Percentiles rank a stretch among this genome's conserved stretches.
These are phyloP conservation scores for Penicillium argentinense DNA, from an alignment of 495 filamentous ascomycete genomes.

Conservation along the genomic window DNA sequence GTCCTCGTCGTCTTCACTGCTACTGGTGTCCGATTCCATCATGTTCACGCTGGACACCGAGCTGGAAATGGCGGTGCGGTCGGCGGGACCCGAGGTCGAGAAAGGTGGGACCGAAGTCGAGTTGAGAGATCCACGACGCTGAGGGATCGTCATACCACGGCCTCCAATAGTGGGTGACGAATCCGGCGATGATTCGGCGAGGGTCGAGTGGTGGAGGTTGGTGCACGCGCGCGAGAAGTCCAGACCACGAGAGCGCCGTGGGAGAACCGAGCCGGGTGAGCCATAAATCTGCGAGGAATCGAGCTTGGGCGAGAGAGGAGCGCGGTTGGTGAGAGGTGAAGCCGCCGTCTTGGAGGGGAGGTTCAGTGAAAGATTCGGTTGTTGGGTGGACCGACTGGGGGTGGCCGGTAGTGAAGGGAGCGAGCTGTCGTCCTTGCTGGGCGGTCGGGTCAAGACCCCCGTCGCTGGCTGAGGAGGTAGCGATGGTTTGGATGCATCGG, in stretches of 20 bases:
- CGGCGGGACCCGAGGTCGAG: slow-evolving; percentile 49
- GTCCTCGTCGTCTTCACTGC: slow-evolving; percentile 73
- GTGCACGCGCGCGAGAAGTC: slow-evolving; percentile 95
- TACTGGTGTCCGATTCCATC: slow-evolving; percentile 73
- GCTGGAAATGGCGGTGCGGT: slow-evolving; percentile 74
- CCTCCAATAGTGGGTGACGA: slow-evolving; percentile 86
- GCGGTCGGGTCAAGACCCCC: slow-evolving; percentile 29
- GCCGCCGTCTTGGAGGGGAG: slow-evolving; percentile 59
- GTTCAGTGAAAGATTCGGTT: slow-evolving; percentile 69
- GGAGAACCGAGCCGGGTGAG: slow-evolving; percentile 79
- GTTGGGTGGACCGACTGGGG: slow-evolving; percentile 60
- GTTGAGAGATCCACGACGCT: slow-evolving; percentile 51
- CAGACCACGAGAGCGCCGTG: slow-evolving; percentile 79
- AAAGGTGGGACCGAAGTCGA: slow-evolving; percentile 41
- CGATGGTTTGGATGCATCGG: slow-evolving; percentile 42
- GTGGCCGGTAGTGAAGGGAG: slow-evolving; percentile 61
- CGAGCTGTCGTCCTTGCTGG: slow-evolving; percentile 78
- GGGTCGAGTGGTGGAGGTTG: slow-evolving; percentile 91
- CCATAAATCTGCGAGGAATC: slow-evolving; percentile 81
- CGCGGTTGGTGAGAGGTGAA: slow-evolving; percentile 59
- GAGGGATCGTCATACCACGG: slow-evolving; percentile 76
- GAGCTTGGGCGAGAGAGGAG: slow-evolving; percentile 80
- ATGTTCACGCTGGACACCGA: slow-evolving; percentile 83
- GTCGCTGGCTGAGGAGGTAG: slow-evolving; percentile 25
- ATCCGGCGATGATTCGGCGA: slow-evolving; percentile 89